Conservation (phyloP, 805 yeast genomes). For the Tetrapisispora nanseiensis region DNA sequence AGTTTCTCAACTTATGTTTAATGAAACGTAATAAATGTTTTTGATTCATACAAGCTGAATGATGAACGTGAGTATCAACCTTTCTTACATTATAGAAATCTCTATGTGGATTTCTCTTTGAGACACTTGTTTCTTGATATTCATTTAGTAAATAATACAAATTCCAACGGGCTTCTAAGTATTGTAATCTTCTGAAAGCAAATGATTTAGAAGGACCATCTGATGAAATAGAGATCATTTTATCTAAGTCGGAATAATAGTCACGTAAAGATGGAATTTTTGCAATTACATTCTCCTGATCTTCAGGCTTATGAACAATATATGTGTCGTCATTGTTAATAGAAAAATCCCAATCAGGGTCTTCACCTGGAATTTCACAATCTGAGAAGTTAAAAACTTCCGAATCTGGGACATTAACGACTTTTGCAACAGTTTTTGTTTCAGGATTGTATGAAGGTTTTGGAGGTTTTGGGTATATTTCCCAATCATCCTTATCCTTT, state of each 20-base stretch:
- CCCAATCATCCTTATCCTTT: constrained; percentile 66
- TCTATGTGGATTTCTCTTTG: constrained; percentile 90
- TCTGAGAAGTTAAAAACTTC: constrained; percentile 35
- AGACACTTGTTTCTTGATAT: constrained; percentile 82
- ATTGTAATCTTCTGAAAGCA: constrained; percentile 88
- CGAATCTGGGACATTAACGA: constrained; percentile 32
- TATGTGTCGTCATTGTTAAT: constrained; percentile 58
- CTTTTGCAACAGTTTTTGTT: constrained; percentile 42
- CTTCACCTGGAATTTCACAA: constrained; percentile 36
- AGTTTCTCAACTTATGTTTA: constrained; percentile 83
- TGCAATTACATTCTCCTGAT: constrained; percentile 33
- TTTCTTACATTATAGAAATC: constrained; percentile 43
- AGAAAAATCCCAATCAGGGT: constrained; percentile 46
- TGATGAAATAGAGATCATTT: constrained; percentile 61
- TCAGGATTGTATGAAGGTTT: constrained; percentile 71
- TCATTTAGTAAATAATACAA: constrained; percentile 80
- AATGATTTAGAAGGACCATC: constrained; percentile 97
- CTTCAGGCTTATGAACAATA: constrained; percentile 41
- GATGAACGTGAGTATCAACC: constrained; percentile 85
- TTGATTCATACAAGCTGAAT: constrained; percentile 98
- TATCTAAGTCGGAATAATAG: constrained; percentile 74
- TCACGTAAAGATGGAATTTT: constrained; percentile 78
- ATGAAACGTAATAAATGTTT: constrained; percentile 90
- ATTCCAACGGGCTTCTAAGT: constrained; percentile 94
- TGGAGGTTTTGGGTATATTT: constrained; percentile 88